Evolutionary conservation across 352 stramenopile genomes (phyloP).

Genomic region (Peronospora tabacina): DNA sequence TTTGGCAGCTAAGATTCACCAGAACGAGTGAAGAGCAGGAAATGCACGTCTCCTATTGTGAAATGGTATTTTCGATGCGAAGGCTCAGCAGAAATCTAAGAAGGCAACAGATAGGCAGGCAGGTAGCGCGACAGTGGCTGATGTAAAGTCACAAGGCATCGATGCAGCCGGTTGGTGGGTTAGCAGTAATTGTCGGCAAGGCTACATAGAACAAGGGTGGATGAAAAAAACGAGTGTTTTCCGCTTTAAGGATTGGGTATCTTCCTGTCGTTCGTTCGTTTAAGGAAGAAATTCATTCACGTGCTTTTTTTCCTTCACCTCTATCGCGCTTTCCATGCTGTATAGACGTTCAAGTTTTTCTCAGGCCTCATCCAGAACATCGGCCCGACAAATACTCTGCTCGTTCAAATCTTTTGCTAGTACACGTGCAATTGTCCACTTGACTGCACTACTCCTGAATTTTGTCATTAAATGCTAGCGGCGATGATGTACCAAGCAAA

Average conservation of each 20-base stretch:
- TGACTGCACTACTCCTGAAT: no score
- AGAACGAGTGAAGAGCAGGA: conserved; percentile 46
- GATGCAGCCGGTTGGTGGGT: conserved; percentile 16
- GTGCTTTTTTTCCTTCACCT: conserved; percentile 16
- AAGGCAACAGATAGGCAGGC: conserved; percentile 5
- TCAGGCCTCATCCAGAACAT: no score
- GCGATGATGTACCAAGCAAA: no score
- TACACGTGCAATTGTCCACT: no score
- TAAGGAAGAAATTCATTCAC: conserved; percentile 28
- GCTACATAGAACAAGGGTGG: conserved; percentile 32
- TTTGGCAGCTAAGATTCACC: conserved; percentile 83
- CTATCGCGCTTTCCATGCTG: not conserved
- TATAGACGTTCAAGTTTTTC: conserved; percentile 2
- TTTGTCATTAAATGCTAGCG: no score
- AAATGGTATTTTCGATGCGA: conserved; percentile 11
- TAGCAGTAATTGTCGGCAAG: conserved; percentile 15
- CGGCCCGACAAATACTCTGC: no score
- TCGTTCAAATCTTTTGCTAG: no score
- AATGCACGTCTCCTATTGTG: conserved; percentile 16
- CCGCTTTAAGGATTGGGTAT: conserved; percentile 24
- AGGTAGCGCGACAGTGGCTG: conserved; percentile 9
- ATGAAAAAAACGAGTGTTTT: conserved; percentile 29
- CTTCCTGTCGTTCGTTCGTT: conserved; percentile 17
- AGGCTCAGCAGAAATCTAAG: conserved; percentile 8
- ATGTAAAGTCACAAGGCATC: conserved; percentile 13